phyloP scores from a whole-genome alignment of 2,329 filamentous ascomycete genomes.

The Ophiostoma australiae region DNA sequence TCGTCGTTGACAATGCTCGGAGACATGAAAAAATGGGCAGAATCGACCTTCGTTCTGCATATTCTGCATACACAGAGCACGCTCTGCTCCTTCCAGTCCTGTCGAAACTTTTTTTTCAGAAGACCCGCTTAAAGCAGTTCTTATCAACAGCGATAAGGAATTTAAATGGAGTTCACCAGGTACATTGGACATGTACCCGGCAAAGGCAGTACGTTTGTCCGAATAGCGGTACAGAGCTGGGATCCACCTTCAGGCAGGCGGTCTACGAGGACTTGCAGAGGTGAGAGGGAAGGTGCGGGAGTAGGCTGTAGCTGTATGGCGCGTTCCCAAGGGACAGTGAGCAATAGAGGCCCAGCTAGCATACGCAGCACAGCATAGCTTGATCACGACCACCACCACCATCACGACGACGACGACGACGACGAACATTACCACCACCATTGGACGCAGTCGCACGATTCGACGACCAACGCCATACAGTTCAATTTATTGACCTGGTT shows the following conservation, averaged over 20 bases:
- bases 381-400: not conserved
- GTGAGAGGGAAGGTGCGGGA: conserved; percentile 15
- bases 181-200: conserved; percentile 20
- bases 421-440: not conserved
- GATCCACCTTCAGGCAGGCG: conserved; percentile 26
- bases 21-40: conserved; percentile 14
- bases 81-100: conserved; percentile 14
- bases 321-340: conserved; percentile 23
- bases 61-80: conserved; percentile 16
- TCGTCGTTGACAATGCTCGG: conserved; percentile 13
- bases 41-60: conserved; percentile 11
- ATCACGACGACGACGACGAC: not conserved
- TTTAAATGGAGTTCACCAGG: conserved; percentile 2
- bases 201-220: conserved; percentile 27
- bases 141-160: conserved; percentile 24
- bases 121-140: conserved; percentile 24
- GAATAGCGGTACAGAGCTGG: conserved; percentile 17
- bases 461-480: not conserved
- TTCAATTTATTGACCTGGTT: not conserved
- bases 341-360: conserved; percentile 11
- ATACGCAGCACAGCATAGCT: conserved; percentile 3
- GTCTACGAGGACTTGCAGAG: conserved; percentile 16
- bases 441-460: not conserved
- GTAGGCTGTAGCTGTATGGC: conserved; percentile 43
- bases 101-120: conserved; percentile 27